These are phyloP conservation scores for Tolypocladium inflatum DNA, from an alignment of 2,329 filamentous ascomycete species.

Conservation along the genomic window DNA sequence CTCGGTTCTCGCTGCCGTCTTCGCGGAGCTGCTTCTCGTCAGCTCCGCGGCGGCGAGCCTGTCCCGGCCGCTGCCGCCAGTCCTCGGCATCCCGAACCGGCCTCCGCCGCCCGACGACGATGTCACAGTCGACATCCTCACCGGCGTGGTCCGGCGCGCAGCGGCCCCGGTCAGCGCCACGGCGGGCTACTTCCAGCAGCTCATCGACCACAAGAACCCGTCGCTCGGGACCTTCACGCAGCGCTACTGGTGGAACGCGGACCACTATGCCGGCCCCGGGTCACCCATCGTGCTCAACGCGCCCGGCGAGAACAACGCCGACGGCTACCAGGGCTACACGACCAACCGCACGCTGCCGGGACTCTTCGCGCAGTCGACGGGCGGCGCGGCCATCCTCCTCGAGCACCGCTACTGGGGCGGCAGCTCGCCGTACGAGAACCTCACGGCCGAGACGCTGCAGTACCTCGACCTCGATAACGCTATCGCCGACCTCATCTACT, in stretches of 20 bases:
- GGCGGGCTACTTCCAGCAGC: slow-evolving; percentile 35
- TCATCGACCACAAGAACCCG: slow-evolving; percentile 49
- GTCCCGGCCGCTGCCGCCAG: background rate
- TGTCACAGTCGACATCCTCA: background rate
- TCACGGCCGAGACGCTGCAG: slow-evolving; percentile 57
- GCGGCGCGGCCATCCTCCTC: slow-evolving; percentile 65
- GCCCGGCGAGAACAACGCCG: slow-evolving; percentile 53
- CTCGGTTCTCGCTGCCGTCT: background rate
- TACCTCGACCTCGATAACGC: slow-evolving; percentile 74
- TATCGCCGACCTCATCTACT: slow-evolving; percentile 66
- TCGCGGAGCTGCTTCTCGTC: slow-evolving; percentile 1
- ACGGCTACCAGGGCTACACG: slow-evolving; percentile 50
- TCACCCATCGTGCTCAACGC: slow-evolving; percentile 66
- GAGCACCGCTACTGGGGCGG: slow-evolving; percentile 79
- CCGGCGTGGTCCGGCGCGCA: background rate
- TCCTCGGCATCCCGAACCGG: background rate
- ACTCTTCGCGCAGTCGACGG: slow-evolving; percentile 54
- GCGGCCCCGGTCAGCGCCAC: background rate
- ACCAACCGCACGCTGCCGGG: slow-evolving; percentile 63
- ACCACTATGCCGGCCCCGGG: slow-evolving; percentile 63
- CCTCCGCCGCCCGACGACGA: background rate
- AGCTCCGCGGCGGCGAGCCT: background rate
- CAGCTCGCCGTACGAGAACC: slow-evolving; percentile 55
- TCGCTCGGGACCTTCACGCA: slow-evolving; percentile 53
- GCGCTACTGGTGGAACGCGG: slow-evolving; percentile 72